phyloP scores from a whole-genome alignment of 495 filamentous ascomycete genomes.

The Clavariopsis aquatica region DNA sequence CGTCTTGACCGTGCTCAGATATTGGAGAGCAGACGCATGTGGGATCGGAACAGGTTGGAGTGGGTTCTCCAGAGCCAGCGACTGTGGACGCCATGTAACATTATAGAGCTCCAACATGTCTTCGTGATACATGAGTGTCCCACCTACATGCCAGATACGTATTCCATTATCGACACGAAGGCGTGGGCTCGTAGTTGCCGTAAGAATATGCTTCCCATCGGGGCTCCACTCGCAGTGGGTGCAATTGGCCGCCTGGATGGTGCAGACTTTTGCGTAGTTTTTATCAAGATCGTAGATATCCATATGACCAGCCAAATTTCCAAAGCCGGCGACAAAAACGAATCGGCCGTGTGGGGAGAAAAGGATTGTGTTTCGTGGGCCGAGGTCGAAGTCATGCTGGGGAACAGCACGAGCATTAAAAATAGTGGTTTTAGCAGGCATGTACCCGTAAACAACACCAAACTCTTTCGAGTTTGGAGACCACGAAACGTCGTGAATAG shows the following conservation, averaged over 20 bases:
- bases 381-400: conserved; percentile 78
- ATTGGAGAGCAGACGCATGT: conserved; percentile 79
- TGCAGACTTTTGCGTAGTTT: conserved; percentile 84
- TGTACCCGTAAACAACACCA: conserved; percentile 94
- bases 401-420: conserved; percentile 85
- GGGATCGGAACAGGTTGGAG: conserved; percentile 76
- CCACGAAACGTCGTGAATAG: conserved; percentile 98
- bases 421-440: conserved; percentile 96
- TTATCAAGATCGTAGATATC: conserved; percentile 95
- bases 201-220: conserved; percentile 91
- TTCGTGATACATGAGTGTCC: conserved; percentile 88
- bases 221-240: conserved; percentile 96
- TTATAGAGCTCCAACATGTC: conserved; percentile 94
- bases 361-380: conserved; percentile 87
- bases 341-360: conserved; percentile 95
- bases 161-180: conserved; percentile 95
- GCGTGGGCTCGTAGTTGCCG: conserved; percentile 91
- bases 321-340: conserved; percentile 91
- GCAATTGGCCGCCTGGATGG: conserved; percentile 92
- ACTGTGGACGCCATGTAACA: conserved; percentile 83
- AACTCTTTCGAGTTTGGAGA: conserved; percentile 96
- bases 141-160: conserved; percentile 91
- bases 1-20: conserved; percentile 81
- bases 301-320: conserved; percentile 95
- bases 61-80: conserved; percentile 68